phyloP scores from a whole-genome alignment of 2,329 filamentous ascomycete species.

The Penicillium corylophilum region DNA sequence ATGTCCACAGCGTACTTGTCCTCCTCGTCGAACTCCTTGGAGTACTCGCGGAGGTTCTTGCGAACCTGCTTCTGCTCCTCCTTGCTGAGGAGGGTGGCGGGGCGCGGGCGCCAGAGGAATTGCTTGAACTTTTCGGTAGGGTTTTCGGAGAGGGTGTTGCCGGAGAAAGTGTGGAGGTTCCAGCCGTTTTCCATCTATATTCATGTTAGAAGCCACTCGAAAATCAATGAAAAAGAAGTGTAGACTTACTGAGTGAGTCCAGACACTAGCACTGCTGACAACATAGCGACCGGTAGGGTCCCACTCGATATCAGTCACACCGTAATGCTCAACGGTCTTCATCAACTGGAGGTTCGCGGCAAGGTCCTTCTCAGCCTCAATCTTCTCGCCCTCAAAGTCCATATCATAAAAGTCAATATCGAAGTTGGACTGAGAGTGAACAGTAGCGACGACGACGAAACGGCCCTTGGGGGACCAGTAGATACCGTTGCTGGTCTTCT shows the following conservation, averaged over 20 bases:
- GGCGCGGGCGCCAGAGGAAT: constrained; percentile 89
- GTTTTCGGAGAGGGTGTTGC: constrained; percentile 84
- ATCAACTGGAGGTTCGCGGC: constrained; percentile 93
- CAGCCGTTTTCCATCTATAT: constrained; percentile 96
- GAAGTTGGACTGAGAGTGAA: constrained; percentile 87
- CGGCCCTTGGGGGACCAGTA: constrained; percentile 97
- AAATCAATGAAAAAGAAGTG: constrained; percentile 3
- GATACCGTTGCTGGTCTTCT: constrained; percentile 99
- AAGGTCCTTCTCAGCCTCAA: constrained; percentile 88
- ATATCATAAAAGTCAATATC: constrained; percentile 98
- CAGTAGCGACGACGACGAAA: constrained; percentile 91
- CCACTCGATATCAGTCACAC: constrained; percentile 97
- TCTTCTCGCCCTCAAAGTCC: constrained; percentile 96
- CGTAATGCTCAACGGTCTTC: constrained; percentile 93
- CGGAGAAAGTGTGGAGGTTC: constrained; percentile 96
- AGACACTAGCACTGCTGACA: constrained; percentile 86
- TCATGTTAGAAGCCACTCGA: constrained; percentile 20
- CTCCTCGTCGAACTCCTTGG: constrained; percentile 89
- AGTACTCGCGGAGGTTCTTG: constrained; percentile 98
- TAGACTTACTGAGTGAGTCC: constrained; percentile 84
- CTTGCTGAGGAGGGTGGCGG: constrained; percentile 85
- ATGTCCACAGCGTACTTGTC: constrained; percentile 91
- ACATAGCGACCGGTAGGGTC: constrained; percentile 95
- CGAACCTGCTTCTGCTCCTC: constrained; percentile 97
- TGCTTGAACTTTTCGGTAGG: constrained; percentile 97